Evolutionary conservation across 2,329 filamentous ascomycete species (phyloP).

Genomic region (Sclerotinia subarctica): DNA sequence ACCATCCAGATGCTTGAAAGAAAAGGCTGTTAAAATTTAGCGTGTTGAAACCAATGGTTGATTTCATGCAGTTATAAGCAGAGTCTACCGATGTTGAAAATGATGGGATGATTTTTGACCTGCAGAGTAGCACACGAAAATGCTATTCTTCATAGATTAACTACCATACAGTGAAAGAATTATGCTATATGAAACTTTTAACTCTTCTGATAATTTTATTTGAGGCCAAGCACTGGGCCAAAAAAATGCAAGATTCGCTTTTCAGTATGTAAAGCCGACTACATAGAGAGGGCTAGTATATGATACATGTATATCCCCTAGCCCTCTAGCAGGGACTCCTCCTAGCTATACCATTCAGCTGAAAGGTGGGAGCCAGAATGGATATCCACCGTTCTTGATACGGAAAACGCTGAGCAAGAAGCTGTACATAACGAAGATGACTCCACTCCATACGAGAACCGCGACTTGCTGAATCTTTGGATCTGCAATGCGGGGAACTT

Average conservation of each 20-base stretch:
- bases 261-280: conserved; percentile 17
- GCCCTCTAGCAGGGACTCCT: background rate
- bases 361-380: conserved; percentile 91
- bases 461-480: conserved; percentile 74
- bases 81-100: background rate
- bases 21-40: no score
- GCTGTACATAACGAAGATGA: conserved; percentile 84
- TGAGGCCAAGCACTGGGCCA: conserved; percentile 1
- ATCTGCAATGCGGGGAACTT: conserved; percentile 85
- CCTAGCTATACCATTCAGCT: conserved; percentile 4
- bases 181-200: background rate
- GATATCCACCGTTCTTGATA: conserved; percentile 91
- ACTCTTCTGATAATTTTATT: background rate
- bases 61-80: background rate
- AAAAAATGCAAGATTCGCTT: conserved; percentile 6
- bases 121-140: background rate
- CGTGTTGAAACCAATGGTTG: no score
- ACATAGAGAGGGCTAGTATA: background rate
- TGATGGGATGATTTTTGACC: background rate
- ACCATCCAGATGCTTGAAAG: background rate
- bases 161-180: background rate
- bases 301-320: conserved; percentile 16
- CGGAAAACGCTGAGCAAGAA: conserved; percentile 92
- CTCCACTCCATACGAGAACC: conserved; percentile 72
- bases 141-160: background rate